phyloP scores from a whole-genome alignment of 2,329 filamentous ascomycete species.

The Erysiphe pulchra region DNA sequence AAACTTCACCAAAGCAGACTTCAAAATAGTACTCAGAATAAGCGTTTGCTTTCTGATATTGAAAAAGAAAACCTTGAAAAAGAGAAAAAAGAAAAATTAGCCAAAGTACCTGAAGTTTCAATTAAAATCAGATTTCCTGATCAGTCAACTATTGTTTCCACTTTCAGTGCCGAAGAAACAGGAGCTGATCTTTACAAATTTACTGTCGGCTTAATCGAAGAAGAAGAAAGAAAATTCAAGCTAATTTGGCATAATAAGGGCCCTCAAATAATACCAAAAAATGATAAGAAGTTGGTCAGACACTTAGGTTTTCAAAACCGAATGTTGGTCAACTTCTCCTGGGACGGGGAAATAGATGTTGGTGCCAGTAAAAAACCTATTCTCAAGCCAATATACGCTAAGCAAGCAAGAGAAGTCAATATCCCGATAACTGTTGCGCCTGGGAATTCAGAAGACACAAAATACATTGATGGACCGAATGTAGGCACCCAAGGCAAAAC shows the following conservation, averaged over 20 bases:
- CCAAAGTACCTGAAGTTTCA: slow-evolving; percentile 38
- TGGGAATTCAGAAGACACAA: slow-evolving; percentile 14
- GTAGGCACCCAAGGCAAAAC: slow-evolving; percentile 10
- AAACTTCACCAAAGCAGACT: slow-evolving; percentile 49
- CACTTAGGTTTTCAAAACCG: slow-evolving; percentile 44
- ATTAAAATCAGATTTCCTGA: slow-evolving; percentile 77
- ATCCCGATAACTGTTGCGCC: slow-evolving; percentile 17
- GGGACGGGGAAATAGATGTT: slow-evolving; percentile 36
- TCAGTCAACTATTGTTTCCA: slow-evolving; percentile 49
- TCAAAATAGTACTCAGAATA: slow-evolving; percentile 36
- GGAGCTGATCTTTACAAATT: slow-evolving; percentile 48
- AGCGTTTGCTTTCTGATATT: slow-evolving; percentile 54
- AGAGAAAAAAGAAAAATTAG: slow-evolving; percentile 37
- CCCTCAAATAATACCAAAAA: slow-evolving; percentile 16
- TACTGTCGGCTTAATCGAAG: slow-evolving; percentile 44
- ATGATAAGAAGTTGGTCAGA: slow-evolving; percentile 33
- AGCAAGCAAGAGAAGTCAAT: slow-evolving; percentile 38
- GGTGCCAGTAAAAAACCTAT: slow-evolving; percentile 20
- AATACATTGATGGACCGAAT: slow-evolving; percentile 5
- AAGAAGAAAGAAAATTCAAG: slow-evolving; percentile 39
- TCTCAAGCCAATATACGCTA: slow-evolving; percentile 21
- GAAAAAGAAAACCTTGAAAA: slow-evolving; percentile 49
- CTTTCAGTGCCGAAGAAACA: slow-evolving; percentile 41
- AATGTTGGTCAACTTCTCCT: slow-evolving; percentile 52
- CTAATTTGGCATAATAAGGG: slow-evolving; percentile 18